Conservation (phyloP, 2,329 filamentous ascomycete species). For the Claviceps sp. region DNA sequence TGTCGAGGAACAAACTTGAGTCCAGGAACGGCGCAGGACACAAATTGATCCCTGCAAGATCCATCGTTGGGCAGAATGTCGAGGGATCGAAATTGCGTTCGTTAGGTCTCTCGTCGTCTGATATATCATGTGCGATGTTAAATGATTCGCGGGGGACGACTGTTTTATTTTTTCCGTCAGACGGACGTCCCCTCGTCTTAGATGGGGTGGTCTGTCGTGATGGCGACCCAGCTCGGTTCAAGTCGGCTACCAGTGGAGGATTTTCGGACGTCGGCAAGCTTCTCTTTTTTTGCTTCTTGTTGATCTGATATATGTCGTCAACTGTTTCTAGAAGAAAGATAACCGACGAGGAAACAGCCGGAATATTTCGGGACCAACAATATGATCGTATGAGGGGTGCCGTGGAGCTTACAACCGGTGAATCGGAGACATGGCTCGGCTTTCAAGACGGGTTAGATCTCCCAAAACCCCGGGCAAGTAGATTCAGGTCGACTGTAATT, state of each 20-base stretch:
- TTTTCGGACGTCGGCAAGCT: background rate
- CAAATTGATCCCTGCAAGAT: conserved; percentile 26
- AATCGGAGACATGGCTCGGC: conserved; percentile 2
- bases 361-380: background rate
- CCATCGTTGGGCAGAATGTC: conserved; percentile 14
- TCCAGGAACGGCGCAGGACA: conserved; percentile 63
- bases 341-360: background rate
- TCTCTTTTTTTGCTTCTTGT: background rate
- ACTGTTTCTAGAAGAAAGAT: background rate
- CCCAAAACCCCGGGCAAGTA: background rate
- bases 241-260: background rate
- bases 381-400: background rate
- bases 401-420: background rate
- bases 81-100: background rate
- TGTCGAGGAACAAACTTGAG: conserved; percentile 41
- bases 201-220: background rate
- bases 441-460: background rate
- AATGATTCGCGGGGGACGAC: background rate
- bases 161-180: background rate
- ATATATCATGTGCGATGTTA: background rate
- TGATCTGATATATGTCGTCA: background rate
- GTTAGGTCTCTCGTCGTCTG: background rate
- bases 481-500: background rate
- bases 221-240: background rate
- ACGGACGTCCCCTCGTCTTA: background rate